Evolutionary conservation across 768 basidiomycete species (phyloP).

Genomic region (Boletus rubroflammeus): DNA sequence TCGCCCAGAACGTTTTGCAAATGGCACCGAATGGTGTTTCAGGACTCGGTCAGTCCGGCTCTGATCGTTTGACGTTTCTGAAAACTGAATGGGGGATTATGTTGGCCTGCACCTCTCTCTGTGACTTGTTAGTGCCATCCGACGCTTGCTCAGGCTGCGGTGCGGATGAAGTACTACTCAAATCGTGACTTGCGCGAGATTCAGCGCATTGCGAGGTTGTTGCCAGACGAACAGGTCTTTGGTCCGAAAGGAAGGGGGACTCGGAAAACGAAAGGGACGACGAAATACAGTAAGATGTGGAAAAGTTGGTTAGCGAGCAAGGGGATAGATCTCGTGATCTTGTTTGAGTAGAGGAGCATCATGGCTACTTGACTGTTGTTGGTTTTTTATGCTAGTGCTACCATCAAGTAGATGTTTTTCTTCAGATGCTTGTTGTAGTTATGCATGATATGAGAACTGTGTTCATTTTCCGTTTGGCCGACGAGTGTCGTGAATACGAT

Average conservation of each 20-base stretch:
- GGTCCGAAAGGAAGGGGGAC: neutral
- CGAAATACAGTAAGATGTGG: slow-evolving; percentile 38
- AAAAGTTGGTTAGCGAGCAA: slow-evolving; percentile 36
- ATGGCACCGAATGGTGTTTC: slow-evolving; percentile 47
- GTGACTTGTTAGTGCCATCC: slow-evolving; percentile 31
- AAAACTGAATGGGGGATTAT: neutral
- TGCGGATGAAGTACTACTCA: slow-evolving; percentile 35
- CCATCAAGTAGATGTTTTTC: neutral
- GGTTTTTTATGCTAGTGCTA: neutral
- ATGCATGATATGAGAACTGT: too few species aligned
- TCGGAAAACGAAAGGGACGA: slow-evolving; percentile 14
- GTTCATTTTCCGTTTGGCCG: neutral
- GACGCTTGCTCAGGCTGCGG: slow-evolving; percentile 32
- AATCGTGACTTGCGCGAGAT: slow-evolving; percentile 39
- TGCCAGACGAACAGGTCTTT: slow-evolving; percentile 38
- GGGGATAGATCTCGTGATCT: slow-evolving; percentile 32
- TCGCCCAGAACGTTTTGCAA: slow-evolving; percentile 39
- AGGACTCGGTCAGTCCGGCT: slow-evolving; percentile 34
- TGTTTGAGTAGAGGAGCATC: slow-evolving; percentile 27
- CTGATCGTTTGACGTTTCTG: neutral
- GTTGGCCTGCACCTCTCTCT: neutral
- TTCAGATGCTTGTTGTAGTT: neutral
- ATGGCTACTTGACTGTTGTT: neutral
- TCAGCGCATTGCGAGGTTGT: slow-evolving; percentile 38
- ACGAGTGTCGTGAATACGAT: neutral